These are phyloP conservation scores for Blastomyces silverae DNA, from an alignment of 2,329 filamentous ascomycete species.

Conservation along the genomic window DNA sequence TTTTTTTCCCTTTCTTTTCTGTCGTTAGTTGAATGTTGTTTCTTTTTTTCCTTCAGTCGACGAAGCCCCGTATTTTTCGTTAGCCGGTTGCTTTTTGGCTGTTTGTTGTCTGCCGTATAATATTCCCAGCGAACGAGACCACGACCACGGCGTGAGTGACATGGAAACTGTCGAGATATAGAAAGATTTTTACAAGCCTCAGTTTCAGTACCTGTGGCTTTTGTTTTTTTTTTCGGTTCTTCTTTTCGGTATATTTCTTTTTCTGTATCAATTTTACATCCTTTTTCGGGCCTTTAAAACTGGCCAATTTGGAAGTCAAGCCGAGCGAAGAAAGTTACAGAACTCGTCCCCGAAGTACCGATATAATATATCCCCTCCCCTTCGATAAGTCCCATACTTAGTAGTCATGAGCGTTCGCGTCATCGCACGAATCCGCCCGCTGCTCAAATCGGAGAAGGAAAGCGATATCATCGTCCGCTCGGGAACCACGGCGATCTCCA, in stretches of 20 bases:
- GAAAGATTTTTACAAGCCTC: background rate
- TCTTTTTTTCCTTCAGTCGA: background rate
- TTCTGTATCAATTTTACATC: background rate
- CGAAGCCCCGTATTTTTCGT: background rate
- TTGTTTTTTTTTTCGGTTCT: background rate
- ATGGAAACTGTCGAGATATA: background rate
- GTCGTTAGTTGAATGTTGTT: background rate
- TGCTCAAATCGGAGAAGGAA: constrained; percentile 77
- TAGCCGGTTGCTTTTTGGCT: background rate
- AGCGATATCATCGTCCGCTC: constrained; percentile 80
- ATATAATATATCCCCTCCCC: background rate
- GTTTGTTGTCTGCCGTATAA: background rate
- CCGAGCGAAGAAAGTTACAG: background rate
- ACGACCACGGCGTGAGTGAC: background rate
- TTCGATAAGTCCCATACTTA: background rate
- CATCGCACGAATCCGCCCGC: constrained; percentile 80
- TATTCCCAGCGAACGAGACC: background rate
- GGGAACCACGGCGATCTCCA: constrained; percentile 37
- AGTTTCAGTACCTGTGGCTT: background rate
- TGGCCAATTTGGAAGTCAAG: background rate
- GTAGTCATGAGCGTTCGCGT: constrained; percentile 59
- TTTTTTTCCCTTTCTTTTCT: background rate
- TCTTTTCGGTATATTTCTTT: background rate
- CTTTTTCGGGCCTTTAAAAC: background rate
- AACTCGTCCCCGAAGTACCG: background rate